Percentiles rank a stretch among this genome's conserved stretches.
Conservation (phyloP, 441 rosid species). For the Gossypium aridum region DNA sequence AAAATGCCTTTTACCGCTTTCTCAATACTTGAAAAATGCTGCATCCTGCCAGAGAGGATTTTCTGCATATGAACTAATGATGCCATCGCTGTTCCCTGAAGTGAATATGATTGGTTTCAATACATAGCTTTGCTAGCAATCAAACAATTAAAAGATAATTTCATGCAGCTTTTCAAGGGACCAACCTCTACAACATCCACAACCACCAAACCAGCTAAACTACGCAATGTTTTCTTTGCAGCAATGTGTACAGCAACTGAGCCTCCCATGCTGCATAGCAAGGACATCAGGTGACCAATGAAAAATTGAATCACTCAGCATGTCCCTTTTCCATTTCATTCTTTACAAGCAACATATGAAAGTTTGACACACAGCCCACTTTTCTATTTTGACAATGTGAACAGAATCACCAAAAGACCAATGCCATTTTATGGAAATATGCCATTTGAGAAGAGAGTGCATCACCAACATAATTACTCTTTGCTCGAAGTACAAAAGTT, state of each 20-base stretch:
- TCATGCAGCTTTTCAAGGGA: conserved; percentile 5
- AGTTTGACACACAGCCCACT: background rate
- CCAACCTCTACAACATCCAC: conserved; percentile 89
- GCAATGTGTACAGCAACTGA: conserved; percentile 97
- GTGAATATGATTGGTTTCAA: conserved; percentile 14
- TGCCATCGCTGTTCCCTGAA: conserved; percentile 94
- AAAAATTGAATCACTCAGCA: background rate
- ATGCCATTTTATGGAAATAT: background rate
- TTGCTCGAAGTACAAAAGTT: background rate
- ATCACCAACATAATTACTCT: background rate
- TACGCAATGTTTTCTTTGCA: conserved; percentile 59
- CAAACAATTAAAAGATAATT: conserved; percentile 15
- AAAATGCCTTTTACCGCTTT: conserved; percentile 55
- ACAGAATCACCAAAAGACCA: conserved; percentile 1
- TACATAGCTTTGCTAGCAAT: conserved; percentile 6
- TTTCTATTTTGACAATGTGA: background rate
- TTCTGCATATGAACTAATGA: conserved; percentile 94
- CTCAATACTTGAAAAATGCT: conserved; percentile 78
- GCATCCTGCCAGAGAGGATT: conserved; percentile 78
- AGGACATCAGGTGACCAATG: background rate
- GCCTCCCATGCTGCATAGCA: conserved; percentile 83
- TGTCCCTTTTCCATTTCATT: background rate
- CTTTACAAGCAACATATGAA: background rate
- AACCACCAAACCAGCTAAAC: conserved; percentile 83
- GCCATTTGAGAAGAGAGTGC: background rate